Base-by-base conservation (phyloP, 2,329 filamentous ascomycete genomes). In the Chlorencoelia australis region DNA sequence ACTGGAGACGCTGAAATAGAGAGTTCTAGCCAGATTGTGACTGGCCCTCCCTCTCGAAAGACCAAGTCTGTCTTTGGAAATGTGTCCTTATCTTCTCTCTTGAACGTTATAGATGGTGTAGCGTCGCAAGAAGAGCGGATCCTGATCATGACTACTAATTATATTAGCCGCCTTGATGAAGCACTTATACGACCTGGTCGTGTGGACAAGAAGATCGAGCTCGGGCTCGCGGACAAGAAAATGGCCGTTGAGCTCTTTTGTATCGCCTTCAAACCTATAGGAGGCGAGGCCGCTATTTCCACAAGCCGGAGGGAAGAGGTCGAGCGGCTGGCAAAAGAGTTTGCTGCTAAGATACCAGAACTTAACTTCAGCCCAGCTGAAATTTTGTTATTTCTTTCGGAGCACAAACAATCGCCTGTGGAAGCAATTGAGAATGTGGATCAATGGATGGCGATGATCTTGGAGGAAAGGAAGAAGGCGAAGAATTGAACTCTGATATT, bases 111-210 rank as follows among this genome's bases (percentile, higher is more conserved):
- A 8, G 36, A 39, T n/a, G 51, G 85, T 37, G 82, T 87, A 1
- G 81, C 80, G 1, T 82, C 77, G 3, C 81, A 84, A 49, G 83
- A 89, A 60, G 83, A 82, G 17, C 73, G 82, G 30, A 73, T 89
- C 9, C 69, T 89, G 13, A 78, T 89, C 61, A 86, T 88, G 79
- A 88, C 83, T 0, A 86, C 81, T 20, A 91, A 89, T 58, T 71
- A 75, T 41, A 79, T 79, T 3, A 77, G 88, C 48, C 67, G 72
- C 10, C 70, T 89, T 0, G 82, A 88, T 52, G 69, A 77, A 30
- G 82, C 82, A 0, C 67, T 91, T 5, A 77, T 87, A 33, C 68
- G 82, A 0, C 81, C 83, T 0, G 82, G 82, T 1, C 68, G 81
- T 1, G 76, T 88, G 4, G 82, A 88, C 22, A 25, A 25, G 22